Conservation (phyloP, 345 rosid genomes). For the Rhizophora apiculata region DNA sequence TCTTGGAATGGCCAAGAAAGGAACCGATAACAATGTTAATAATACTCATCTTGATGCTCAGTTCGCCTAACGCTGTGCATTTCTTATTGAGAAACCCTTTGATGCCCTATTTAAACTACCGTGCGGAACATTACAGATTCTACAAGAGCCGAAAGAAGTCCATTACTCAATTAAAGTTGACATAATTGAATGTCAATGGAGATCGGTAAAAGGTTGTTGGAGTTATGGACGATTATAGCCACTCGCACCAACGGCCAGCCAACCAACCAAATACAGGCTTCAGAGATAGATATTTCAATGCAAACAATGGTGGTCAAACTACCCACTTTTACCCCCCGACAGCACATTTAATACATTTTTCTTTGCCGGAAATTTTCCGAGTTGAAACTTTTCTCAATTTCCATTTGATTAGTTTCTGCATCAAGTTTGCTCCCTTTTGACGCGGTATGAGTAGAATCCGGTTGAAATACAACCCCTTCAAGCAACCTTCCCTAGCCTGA, state of each 20-base stretch:
- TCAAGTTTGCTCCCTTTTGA: too few relatives aligned
- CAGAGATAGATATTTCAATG: not conserved
- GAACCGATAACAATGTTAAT: not conserved
- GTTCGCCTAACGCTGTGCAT: too few relatives aligned
- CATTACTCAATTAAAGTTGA: not conserved
- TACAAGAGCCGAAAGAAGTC: not conserved
- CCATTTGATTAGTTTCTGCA: too few relatives aligned
- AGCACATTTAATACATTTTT: not conserved
- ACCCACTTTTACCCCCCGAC: not conserved
- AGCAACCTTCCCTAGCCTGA: not conserved
- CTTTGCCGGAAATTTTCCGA: not conserved
- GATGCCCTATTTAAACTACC: not conserved
- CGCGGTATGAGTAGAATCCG: too few relatives aligned
- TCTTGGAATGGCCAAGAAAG: not conserved
- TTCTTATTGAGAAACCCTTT: not conserved
- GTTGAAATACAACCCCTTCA: too few relatives aligned
- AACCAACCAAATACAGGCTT: not conserved
- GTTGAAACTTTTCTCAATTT: too few relatives aligned
- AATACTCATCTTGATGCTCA: not conserved
- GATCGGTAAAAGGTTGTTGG: not conserved
- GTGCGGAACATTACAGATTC: not conserved
- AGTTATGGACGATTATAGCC: not conserved
- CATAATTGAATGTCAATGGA: not conserved
- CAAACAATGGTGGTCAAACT: slow-evolving; percentile 4
- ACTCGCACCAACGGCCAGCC: not conserved